Evolutionary conservation across 2,329 filamentous ascomycete species (phyloP), one percentile per base, ranked within the genome.

Genomic region (Claviceps maximensis): DNA sequence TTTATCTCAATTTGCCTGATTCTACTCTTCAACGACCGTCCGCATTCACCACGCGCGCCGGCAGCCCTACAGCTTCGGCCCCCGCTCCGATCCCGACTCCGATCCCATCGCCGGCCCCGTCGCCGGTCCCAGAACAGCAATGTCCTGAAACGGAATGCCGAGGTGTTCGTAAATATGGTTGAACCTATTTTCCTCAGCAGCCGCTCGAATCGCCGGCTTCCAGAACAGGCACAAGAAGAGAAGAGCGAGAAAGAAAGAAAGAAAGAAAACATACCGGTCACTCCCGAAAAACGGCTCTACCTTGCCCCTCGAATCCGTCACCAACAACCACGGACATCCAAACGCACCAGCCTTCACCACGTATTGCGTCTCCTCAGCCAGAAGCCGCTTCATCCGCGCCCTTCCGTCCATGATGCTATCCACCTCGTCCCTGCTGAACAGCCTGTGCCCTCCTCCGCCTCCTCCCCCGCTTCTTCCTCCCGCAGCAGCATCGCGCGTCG

Each of bases 271-370:
- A 57, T 53, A 70, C 78, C 80, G 71, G 68, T 90, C 86, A 67
- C 84, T 89, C 2, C 86, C 86, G 67, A 90, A 90, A 64, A 89
- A 88, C 0, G 83, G 79, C 69, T 86, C 82, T 49, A 74, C 74
- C 53, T 74, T 65, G 0, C 83, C 83, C 56, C 75, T 65, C 1
- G 62, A 64, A 59, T 84, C 80, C 19, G 72, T 74, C 3, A 82
- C 86, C 76, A 81, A 83, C 55, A 87, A 73, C 86, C 87, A 91
- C 1, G 87, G 87, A 49, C 81, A 80, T 0, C 87, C 87, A 66
- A 87, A 91, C 0, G 86, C 87, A 0, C 86, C 87, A 49, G 70
- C 71, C 40, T 79, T 76, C 17, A 87, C 65, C 0, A 79, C 84
- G 57, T 74, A 73, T 55, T 79, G 73, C 19, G 86, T 89, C 45